phyloP scores from a whole-genome alignment of 1,284 basidiomycete species.

The Austroboletus rostrupii region DNA sequence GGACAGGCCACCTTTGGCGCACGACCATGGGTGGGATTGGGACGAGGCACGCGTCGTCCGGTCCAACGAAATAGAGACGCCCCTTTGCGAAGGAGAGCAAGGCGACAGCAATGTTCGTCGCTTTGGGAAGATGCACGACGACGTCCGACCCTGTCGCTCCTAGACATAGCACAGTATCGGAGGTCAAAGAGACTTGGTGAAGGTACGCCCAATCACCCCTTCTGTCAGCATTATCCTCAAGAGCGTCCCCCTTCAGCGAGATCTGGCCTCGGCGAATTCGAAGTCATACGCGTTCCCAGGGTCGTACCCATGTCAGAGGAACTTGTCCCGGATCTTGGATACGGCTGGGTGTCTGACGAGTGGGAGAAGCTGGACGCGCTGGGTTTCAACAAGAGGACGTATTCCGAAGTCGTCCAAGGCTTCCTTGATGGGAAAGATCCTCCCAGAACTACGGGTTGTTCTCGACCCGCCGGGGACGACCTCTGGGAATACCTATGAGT shows the following conservation, averaged over 20 bases:
- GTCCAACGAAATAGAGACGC: neutral
- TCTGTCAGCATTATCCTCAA: neutral
- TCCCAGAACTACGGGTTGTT: neutral
- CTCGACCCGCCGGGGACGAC: slow-evolving; percentile 12
- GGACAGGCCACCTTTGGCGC: slow-evolving; percentile 14
- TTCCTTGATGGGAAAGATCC: slow-evolving; percentile 1
- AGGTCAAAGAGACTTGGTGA: slow-evolving; percentile 1
- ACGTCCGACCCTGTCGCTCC: slow-evolving; percentile 12
- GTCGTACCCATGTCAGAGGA: slow-evolving; percentile 17
- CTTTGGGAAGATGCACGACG: slow-evolving; percentile 2
- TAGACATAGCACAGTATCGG: slow-evolving; percentile 15
- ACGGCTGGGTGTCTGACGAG: slow-evolving; percentile 9
- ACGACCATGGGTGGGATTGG: slow-evolving; percentile 25
- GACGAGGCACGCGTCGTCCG: slow-evolving; percentile 15
- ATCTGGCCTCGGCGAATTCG: slow-evolving; percentile 17
- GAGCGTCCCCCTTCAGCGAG: slow-evolving; percentile 6
- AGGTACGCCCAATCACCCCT: slow-evolving; percentile 9
- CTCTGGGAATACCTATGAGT: slow-evolving; percentile 19
- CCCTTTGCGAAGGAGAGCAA: slow-evolving; percentile 1
- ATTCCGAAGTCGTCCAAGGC: slow-evolving; percentile 24
- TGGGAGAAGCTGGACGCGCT: slow-evolving; percentile 23
- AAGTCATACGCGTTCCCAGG: slow-evolving; percentile 19
- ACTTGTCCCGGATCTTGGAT: neutral
- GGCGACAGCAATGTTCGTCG: neutral
- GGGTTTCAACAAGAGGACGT: slow-evolving; percentile 14